Base-by-base conservation (phyloP, 257 asterid genomes). In the Nicotiana noctiflora region DNA sequence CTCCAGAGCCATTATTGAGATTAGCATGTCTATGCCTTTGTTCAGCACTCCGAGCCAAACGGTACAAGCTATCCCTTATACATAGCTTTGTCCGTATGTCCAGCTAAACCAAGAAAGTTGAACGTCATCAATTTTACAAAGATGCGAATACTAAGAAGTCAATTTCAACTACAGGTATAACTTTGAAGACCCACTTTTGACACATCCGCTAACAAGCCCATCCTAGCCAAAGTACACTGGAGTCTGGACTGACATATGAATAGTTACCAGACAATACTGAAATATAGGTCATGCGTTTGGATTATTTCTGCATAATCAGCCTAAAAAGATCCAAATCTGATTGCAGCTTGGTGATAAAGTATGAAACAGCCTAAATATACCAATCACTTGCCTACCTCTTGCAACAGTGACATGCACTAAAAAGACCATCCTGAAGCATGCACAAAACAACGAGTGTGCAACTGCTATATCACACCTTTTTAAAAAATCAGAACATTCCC, bases 41-140 rank as follows among this genome's bases (percentile, higher is more conserved):
- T 85, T 89, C 93, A 85, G 99, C 97, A 92, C 93, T 90, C 72
- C 81, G 84, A 59, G 99, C 99, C 83, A 95, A 84, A 80, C 98
- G 97, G 88, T 91, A 93, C 77, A 95, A 85, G 87, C 99, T 90
- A 79, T 93, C 99, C 86, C 97, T 88, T 87, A 95, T 91, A 91
- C 97, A 92, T 80, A 95, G 86, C 85, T 93, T 95, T 29, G 94
- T 95, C 88, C 85, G 88, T 83, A 82, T 64, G 86, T 95, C 97
- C 98, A 95, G 83, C 99, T 95, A 85, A 74, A 86, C 82, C 81
- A 89, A 85, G 76, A 84, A 72, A 65, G 76, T 46, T 81, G 67
- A 76, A 80, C 31, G 9, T 63, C 31, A 34, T 61, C 66, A 79
- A 76, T 57, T 2, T 27, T 49, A 76, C 49, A 29, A 19, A 59